Evolutionary conservation across 495 filamentous ascomycete genomes (phyloP).

Genomic region (Hyaloscypha bicolor): DNA sequence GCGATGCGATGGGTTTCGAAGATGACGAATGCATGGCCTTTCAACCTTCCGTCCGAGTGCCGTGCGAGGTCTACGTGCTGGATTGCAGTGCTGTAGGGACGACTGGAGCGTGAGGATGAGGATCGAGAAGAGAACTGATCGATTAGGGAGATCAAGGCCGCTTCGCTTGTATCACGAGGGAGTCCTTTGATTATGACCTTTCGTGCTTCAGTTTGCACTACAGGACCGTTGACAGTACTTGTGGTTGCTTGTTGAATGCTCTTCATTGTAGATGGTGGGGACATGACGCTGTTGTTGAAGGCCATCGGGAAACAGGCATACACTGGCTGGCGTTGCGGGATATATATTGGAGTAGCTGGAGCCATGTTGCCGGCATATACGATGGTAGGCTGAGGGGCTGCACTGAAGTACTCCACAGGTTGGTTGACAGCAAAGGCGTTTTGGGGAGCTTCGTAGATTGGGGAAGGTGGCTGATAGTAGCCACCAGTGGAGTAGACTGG

Average conservation of each 20-base stretch:
- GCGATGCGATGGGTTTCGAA: slow-evolving; percentile 17
- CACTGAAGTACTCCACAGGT: neutral
- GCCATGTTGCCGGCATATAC: slow-evolving; percentile 21
- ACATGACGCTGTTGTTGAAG: neutral
- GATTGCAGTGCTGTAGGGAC: neutral
- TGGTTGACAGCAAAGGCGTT: neutral
- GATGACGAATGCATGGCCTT: slow-evolving; percentile 22
- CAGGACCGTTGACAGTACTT: neutral
- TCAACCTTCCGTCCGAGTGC: slow-evolving; percentile 12
- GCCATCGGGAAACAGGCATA: neutral
- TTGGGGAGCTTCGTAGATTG: neutral
- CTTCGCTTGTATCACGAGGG: slow-evolving; percentile 4
- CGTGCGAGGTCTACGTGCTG: slow-evolving; percentile 17
- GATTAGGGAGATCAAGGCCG: slow-evolving; percentile 4
- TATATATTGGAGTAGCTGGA: slow-evolving; percentile 3
- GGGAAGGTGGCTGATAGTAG: neutral
- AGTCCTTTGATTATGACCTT: slow-evolving; percentile 29
- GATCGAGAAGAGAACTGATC: neutral
- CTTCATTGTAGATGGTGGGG: neutral
- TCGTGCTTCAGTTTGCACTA: slow-evolving; percentile 17
- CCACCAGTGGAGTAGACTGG: neutral
- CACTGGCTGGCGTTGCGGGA: neutral
- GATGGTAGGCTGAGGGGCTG: neutral
- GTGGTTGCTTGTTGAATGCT: neutral
- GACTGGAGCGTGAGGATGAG: neutral